phyloP scores from a whole-genome alignment of 108 stramenopile species.

The Aurantiochytrium sp. region DNA sequence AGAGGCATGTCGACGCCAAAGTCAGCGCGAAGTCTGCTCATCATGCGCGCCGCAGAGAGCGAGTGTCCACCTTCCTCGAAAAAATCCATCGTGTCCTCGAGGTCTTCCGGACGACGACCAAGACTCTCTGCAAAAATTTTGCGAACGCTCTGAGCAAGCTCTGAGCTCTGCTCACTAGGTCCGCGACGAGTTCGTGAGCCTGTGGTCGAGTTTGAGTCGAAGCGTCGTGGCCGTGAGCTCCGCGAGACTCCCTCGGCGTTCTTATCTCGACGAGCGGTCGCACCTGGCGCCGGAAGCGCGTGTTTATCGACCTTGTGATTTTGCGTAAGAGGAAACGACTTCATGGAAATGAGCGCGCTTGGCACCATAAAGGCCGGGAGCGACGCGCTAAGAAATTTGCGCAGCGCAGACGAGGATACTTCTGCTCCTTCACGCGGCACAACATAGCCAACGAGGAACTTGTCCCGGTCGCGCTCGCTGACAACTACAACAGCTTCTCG shows the following conservation, averaged over 20 bases:
- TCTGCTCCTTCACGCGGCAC: neutral
- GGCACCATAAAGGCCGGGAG: neutral
- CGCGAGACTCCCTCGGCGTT: neutral
- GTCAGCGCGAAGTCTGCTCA: neutral
- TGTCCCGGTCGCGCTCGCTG: neutral
- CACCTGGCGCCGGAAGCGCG: neutral
- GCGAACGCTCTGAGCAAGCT: neutral
- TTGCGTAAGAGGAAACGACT: neutral
- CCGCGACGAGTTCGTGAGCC: neutral
- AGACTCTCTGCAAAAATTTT: neutral
- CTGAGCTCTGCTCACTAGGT: neutral
- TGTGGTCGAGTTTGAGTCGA: neutral
- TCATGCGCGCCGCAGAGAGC: neutral
- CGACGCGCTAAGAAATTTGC: neutral
- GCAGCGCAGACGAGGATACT: neutral
- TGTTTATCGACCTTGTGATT: neutral
- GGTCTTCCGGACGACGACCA: neutral
- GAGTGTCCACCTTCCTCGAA: constrained; percentile 3
- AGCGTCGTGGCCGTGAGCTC: neutral
- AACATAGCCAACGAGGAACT: neutral
- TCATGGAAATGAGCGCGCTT: neutral
- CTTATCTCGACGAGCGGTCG: neutral
- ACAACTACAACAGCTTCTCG: neutral
- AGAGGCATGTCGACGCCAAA: neutral
- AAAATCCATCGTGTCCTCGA: neutral